Conservation (phyloP, 768 basidiomycete species). For the Amanita fuliginea region DNA sequence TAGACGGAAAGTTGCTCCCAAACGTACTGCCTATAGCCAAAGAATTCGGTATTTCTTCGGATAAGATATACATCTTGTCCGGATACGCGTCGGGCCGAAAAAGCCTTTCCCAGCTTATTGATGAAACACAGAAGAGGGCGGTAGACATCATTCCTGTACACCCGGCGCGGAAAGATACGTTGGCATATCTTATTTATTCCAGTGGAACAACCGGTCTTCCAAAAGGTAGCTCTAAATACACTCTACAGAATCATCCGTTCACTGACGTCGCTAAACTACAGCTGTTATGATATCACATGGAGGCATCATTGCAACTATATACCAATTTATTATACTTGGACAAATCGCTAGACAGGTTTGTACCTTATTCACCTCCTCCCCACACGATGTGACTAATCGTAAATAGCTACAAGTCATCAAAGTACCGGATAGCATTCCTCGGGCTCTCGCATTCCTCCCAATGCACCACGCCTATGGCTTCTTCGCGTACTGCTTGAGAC, state of each 20-base stretch:
- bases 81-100: slow-evolving; percentile 20
- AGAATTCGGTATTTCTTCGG: slow-evolving; percentile 22
- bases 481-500: slow-evolving; percentile 38
- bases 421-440: slow-evolving; percentile 34
- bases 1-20: slow-evolving; percentile 21
- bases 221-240: slow-evolving; percentile 35
- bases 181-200: slow-evolving; percentile 66
- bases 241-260: background rate
- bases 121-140: slow-evolving; percentile 22
- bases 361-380: slow-evolving; percentile 1
- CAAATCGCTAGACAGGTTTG: slow-evolving; percentile 22
- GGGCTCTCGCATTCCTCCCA: slow-evolving; percentile 49
- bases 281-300: slow-evolving; percentile 70
- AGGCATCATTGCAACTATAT: slow-evolving; percentile 38
- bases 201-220: slow-evolving; percentile 72
- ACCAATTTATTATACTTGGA: slow-evolving; percentile 23
- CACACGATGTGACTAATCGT: background rate
- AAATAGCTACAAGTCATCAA: slow-evolving; percentile 25
- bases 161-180: slow-evolving; percentile 36
- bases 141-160: slow-evolving; percentile 31
- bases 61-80: slow-evolving; percentile 41
- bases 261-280: slow-evolving; percentile 12
- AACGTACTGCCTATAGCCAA: slow-evolving; percentile 20
- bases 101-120: slow-evolving; percentile 35
- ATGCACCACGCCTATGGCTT: slow-evolving; percentile 61